A percentile compares a stretch with the other conserved stretches of the same genome.
Evolutionary conservation across 2,329 filamentous ascomycete genomes (phyloP).

Genomic region (Microcyclosporella mali): DNA sequence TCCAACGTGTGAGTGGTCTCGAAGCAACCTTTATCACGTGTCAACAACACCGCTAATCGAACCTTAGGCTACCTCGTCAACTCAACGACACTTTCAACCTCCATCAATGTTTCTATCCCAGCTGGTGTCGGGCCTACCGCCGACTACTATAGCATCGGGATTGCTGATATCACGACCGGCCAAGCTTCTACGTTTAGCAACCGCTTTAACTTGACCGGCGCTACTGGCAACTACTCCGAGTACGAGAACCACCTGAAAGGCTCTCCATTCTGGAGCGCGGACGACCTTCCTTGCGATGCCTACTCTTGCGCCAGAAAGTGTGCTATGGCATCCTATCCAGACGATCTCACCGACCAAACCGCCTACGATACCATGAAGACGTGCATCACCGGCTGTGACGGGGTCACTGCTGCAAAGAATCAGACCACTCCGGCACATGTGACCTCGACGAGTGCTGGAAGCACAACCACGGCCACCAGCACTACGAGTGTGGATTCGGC

Average conservation of each 20-base stretch:
- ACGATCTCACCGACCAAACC: conserved; percentile 19
- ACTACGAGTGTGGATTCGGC: too few relatives aligned
- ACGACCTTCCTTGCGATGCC: conserved; percentile 24
- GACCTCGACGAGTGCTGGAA: background rate
- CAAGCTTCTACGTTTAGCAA: conserved; percentile 23
- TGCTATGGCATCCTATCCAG: conserved; percentile 24
- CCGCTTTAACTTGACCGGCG: conserved; percentile 24
- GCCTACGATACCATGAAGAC: conserved; percentile 25
- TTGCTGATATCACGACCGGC: conserved; percentile 22
- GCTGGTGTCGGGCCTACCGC: conserved; percentile 28
- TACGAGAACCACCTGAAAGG: conserved; percentile 28
- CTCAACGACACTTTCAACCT: conserved; percentile 23
- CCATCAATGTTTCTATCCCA: conserved; percentile 29
- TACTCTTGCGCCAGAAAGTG: conserved; percentile 28
- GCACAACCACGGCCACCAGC: too few relatives aligned
- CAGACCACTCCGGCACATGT: conserved; percentile 17
- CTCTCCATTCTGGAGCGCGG: conserved; percentile 27
- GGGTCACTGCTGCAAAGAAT: conserved; percentile 17
- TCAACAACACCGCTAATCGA: background rate
- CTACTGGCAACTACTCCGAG: conserved; percentile 23
- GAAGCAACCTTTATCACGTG: background rate
- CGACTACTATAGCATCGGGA: conserved; percentile 29
- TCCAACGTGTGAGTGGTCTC: conserved; percentile 24
- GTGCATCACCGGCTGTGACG: conserved; percentile 27
- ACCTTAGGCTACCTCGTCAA: conserved; percentile 30